Evolutionary conservation across 352 stramenopile genomes (phyloP).

Genomic region (Globisporangium parvum): DNA sequence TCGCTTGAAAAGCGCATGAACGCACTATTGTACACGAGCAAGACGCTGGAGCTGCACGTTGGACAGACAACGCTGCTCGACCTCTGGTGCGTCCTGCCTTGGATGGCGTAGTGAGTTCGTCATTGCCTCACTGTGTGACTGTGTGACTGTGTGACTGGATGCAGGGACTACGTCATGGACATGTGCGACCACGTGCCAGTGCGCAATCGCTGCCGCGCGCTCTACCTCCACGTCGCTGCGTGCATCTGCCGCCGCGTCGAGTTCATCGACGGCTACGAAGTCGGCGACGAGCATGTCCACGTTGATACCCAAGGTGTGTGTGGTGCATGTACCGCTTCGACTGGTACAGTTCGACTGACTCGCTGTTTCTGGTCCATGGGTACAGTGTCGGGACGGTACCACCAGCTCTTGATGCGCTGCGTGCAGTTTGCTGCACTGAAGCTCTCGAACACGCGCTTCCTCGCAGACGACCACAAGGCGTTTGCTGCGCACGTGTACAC

Average conservation of each 20-base stretch:
- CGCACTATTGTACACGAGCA: slow-evolving; percentile 62
- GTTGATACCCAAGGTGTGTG: slow-evolving; percentile 34
- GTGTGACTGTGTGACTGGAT: neutral
- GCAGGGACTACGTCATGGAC: slow-evolving; percentile 74
- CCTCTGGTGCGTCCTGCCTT: slow-evolving; percentile 38
- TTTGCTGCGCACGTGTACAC: slow-evolving; percentile 71
- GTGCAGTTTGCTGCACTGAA: slow-evolving; percentile 57
- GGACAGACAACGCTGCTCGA: slow-evolving; percentile 72
- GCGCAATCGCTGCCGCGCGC: slow-evolving; percentile 56
- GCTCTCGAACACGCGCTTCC: slow-evolving; percentile 52
- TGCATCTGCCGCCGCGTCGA: slow-evolving; percentile 77
- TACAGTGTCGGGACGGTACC: slow-evolving; percentile 54
- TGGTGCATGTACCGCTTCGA: neutral
- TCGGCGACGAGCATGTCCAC: slow-evolving; percentile 49
- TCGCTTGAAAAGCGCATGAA: slow-evolving; percentile 41
- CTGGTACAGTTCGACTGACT: neutral
- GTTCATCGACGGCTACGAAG: slow-evolving; percentile 60
- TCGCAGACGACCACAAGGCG: slow-evolving; percentile 66
- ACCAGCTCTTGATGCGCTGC: slow-evolving; percentile 49
- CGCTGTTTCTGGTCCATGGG: neutral
- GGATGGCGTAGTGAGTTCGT: no score
- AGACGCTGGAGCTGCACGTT: slow-evolving; percentile 57
- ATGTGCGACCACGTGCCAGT: slow-evolving; percentile 74
- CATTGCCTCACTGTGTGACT: neutral
- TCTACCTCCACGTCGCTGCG: slow-evolving; percentile 63